A percentile compares a stretch with the other conserved stretches of the same genome.
Conservation (phyloP, 2,329 filamentous ascomycete genomes). For the Cladobotryum mycophilum region DNA sequence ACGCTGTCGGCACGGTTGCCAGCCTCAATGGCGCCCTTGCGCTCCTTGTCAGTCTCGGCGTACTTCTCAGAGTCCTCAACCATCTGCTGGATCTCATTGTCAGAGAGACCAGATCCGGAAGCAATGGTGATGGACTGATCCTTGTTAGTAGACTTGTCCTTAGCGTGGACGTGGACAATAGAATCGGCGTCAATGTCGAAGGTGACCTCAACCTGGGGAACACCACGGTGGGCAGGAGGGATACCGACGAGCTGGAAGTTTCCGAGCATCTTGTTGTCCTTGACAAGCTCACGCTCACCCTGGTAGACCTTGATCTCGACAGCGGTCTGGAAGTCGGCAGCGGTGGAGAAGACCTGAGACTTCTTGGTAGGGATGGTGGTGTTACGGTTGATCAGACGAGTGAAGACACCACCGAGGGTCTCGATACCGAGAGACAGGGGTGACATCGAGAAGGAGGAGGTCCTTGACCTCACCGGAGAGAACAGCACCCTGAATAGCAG, state of each 20-base stretch:
- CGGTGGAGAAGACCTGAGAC: conserved; percentile 96
- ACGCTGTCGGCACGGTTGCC: conserved; percentile 97
- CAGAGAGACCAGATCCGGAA: conserved; percentile 92
- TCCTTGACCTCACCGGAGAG: conserved; percentile 96
- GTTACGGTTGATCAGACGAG: conserved; percentile 96
- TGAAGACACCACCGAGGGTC: conserved; percentile 97
- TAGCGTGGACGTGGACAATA: conserved; percentile 95
- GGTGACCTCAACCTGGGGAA: conserved; percentile 94
- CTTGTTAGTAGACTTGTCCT: conserved; percentile 99
- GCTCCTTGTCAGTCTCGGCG: conserved; percentile 90
- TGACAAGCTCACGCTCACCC: conserved; percentile 98
- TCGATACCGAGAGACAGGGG: conserved; percentile 97
- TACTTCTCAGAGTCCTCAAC: conserved; percentile 97
- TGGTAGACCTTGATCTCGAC: conserved; percentile 99
- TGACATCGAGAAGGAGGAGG: conserved; percentile 90
- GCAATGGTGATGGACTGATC: conserved; percentile 99
- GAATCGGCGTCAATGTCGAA: conserved; percentile 98
- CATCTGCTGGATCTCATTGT: conserved; percentile 94
- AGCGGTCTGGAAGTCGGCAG: conserved; percentile 95
- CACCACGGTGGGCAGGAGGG: conserved; percentile 89
- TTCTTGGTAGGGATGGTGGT: conserved; percentile 99
- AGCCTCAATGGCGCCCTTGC: conserved; percentile 89
- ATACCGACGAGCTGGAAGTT: conserved; percentile 99
- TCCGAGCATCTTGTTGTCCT: conserved; percentile 95
- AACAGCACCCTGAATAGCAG: conserved; percentile 93